Evolutionary conservation across 2,329 filamentous ascomycete species (phyloP).

Genomic region (Phoma sp.): DNA sequence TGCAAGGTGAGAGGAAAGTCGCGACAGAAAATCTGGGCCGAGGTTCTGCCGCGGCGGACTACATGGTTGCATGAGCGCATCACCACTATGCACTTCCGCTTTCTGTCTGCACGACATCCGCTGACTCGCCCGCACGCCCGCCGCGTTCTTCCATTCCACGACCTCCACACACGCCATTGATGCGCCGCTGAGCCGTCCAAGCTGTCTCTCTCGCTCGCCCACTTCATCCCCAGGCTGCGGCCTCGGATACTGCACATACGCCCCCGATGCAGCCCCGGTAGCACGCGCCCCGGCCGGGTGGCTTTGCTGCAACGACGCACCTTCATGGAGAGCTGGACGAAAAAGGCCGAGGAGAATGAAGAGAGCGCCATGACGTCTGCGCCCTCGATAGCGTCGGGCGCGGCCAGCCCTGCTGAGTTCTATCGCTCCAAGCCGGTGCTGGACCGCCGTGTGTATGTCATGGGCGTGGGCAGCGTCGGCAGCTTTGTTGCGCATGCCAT

Average conservation of each 20-base stretch:
- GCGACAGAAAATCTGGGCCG: constrained; percentile 32
- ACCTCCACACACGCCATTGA: background rate
- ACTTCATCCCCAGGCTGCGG: constrained; percentile 53
- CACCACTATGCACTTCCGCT: background rate
- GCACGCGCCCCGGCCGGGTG: constrained; percentile 51
- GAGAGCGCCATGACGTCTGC: no score
- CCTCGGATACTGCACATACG: constrained; percentile 51
- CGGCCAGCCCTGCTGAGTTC: constrained; percentile 34
- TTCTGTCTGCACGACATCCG: background rate
- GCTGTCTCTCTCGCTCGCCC: constrained; percentile 51
- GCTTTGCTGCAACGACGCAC: constrained; percentile 41
- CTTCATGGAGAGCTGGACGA: constrained; percentile 30
- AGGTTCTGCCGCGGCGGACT: constrained; percentile 11
- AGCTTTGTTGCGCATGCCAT: constrained; percentile 78
- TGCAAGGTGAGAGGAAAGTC: background rate
- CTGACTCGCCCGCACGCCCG: background rate
- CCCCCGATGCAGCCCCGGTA: constrained; percentile 51
- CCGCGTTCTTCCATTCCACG: background rate
- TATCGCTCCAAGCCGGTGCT: constrained; percentile 38
- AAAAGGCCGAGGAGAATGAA: constrained; percentile 18
- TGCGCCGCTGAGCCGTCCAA: constrained; percentile 35
- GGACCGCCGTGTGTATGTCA: constrained; percentile 61
- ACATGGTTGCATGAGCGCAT: constrained; percentile 7
- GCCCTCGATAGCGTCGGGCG: no score
- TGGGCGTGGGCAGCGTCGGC: constrained; percentile 83